Evolutionary conservation across 1,284 basidiomycete genomes (phyloP).

Genomic region (Cystodermella granulosa): DNA sequence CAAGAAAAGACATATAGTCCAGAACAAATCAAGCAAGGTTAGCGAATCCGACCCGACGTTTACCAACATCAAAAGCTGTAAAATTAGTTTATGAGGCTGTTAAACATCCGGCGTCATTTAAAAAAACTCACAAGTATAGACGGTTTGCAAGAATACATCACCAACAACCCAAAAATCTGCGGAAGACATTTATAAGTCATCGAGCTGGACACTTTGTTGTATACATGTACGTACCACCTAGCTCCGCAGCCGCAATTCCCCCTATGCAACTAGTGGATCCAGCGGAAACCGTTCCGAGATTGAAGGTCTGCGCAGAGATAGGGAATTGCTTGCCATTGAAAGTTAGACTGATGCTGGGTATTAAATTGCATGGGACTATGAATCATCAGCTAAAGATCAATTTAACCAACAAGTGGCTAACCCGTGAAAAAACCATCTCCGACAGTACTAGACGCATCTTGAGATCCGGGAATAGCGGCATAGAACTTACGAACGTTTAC

Average conservation of each 20-base stretch:
- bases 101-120: too few species aligned
- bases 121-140: conserved; percentile 29
- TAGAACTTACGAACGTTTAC: conserved; percentile 44
- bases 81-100: too few species aligned
- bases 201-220: neutral
- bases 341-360: conserved; percentile 38
- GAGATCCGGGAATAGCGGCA: conserved; percentile 39
- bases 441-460: conserved; percentile 28
- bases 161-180: conserved; percentile 32
- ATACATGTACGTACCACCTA: conserved; percentile 15
- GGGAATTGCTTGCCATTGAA: conserved; percentile 42
- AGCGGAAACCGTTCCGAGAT: conserved; percentile 27
- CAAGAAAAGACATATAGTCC: too few species aligned
- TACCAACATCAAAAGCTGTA: too few species aligned
- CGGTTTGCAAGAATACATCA: conserved; percentile 34
- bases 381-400: too few species aligned
- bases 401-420: conserved; percentile 7
- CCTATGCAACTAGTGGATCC: conserved; percentile 35
- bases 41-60: too few species aligned
- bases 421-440: conserved; percentile 33
- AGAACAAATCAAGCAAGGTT: too few species aligned
- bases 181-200: neutral
- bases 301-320: conserved; percentile 36
- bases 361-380: conserved; percentile 42
- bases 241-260: conserved; percentile 22